Conservation (phyloP, 495 filamentous ascomycete species). For the Astrothelium subdiscretum region DNA sequence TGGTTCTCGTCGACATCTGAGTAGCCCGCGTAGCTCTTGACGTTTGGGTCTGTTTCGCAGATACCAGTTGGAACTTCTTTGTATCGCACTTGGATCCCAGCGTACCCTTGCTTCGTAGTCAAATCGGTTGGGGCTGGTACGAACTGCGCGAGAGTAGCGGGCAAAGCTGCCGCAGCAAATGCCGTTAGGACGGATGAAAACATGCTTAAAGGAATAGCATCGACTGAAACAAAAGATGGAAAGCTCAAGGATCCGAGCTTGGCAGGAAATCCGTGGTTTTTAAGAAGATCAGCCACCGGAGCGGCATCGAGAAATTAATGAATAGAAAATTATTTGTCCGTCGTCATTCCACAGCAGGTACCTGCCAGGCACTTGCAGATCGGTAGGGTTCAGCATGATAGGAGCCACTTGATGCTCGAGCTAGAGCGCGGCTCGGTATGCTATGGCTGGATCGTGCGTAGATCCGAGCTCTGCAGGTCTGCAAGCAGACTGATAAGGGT, state of each 20-base stretch:
- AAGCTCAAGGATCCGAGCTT: neutral
- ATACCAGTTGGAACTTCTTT: conserved; percentile 52
- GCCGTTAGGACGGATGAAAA: neutral
- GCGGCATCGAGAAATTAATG: neutral
- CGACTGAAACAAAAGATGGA: neutral
- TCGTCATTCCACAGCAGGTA: neutral
- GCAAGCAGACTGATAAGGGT: neutral
- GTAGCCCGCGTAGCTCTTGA: conserved; percentile 57
- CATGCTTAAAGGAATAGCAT: neutral
- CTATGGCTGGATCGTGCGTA: neutral
- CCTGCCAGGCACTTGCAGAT: neutral
- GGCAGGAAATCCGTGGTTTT: neutral
- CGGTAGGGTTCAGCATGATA: neutral
- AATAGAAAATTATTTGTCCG: neutral
- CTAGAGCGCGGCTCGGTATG: neutral
- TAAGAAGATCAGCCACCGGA: neutral
- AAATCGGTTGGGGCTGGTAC: conserved; percentile 44
- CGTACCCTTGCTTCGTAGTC: conserved; percentile 39
- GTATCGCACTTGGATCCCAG: conserved; percentile 40
- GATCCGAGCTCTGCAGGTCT: neutral
- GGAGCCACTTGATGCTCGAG: neutral
- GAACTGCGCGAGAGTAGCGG: conserved; percentile 36
- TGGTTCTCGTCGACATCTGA: conserved; percentile 49
- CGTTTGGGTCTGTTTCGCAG: conserved; percentile 52
- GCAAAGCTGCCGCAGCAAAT: neutral